Evolutionary conservation across 2,329 filamentous ascomycete species (phyloP).

Genomic region (Cercospora zeae-maydis): DNA sequence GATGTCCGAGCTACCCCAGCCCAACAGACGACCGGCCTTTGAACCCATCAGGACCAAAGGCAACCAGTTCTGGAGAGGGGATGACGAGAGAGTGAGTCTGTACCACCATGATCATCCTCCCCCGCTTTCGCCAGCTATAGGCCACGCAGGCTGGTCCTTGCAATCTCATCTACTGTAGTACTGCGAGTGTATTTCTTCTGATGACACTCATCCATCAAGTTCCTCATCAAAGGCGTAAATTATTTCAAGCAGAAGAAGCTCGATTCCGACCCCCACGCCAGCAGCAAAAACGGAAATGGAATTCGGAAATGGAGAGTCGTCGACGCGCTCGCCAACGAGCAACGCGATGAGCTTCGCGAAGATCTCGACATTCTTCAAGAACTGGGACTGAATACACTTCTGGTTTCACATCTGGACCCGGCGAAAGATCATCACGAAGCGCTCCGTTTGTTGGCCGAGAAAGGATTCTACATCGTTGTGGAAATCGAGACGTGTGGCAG

Average conservation of each 20-base stretch:
- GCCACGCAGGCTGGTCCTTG: neutral
- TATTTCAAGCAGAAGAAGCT: conserved; percentile 19
- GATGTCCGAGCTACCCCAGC: conserved; percentile 6
- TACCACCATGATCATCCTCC: neutral
- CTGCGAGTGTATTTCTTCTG: no score
- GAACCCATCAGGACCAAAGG: conserved; percentile 3
- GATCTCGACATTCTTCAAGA: conserved; percentile 22
- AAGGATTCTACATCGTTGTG: conserved; percentile 26
- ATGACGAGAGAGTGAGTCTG: neutral
- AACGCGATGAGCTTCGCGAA: conserved; percentile 16
- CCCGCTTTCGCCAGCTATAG: neutral
- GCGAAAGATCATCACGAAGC: conserved; percentile 16
- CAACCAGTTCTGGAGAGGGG: conserved; percentile 5
- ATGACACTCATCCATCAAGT: conserved; percentile 7
- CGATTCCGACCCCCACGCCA: neutral
- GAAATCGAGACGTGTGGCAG: conserved; percentile 13
- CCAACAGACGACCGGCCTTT: neutral
- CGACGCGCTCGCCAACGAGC: conserved; percentile 20
- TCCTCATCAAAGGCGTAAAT: conserved; percentile 27
- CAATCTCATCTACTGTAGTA: neutral
- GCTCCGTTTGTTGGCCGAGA: conserved; percentile 19
- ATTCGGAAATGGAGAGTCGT: neutral
- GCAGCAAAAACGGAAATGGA: no score
- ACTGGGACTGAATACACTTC: conserved; percentile 24
- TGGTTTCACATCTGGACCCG: conserved; percentile 13